Evolutionary conservation across 2,329 filamentous ascomycete species (phyloP), one percentile per base, ranked within the genome.

Genomic region (Colletotrichum liriopes): DNA sequence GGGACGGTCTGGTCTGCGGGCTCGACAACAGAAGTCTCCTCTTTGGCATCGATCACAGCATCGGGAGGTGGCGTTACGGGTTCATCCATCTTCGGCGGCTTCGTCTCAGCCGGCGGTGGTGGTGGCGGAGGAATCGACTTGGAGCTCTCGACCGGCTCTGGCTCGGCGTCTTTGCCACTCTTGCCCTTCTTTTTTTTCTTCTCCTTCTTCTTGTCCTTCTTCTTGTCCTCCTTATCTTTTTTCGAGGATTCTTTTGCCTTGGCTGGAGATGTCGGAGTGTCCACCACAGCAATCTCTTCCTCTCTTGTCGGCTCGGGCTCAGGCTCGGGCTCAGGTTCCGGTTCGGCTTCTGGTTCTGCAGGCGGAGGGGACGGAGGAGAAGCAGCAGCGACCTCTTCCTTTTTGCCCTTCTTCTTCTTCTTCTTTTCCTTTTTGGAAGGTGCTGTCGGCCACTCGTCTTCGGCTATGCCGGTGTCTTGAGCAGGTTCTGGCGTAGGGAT

Each of bases 111-210:
- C 16, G 54, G 39, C 5, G 56, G 69, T 9, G 52, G 58, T 5
- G 52, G 65, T 5, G 65, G 61, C 8, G 65, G 65, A n/a, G 52
- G 59, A 9, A 16, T 41, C 9, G 64, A 59, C 29, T 51, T 49
- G 16, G 56, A 51, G 45, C 54, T 66, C 37, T 68, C 56, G 14
- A 32, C 39, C 32, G 60, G 43, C 51, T 65, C 65, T 23, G 65
- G 26, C 16, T 65, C 68, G 16, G 45, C 29, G 16, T 75, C 68
- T 67, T 75, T 72, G 37, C 39, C 64, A 51, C 62, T 37, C 63
- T 74, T 74, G 56, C 62, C 73, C 54, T 72, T 73, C 54, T 72
- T 73, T 37, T 71, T 73, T 32, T 73, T 74, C 63, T 72, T 74
- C 9, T 73, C 69, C 64, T 73, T 32, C 29, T 32, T 32, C 29